Conservation (phyloP, 345 rosid genomes). For the Gossypium sturtianum region DNA sequence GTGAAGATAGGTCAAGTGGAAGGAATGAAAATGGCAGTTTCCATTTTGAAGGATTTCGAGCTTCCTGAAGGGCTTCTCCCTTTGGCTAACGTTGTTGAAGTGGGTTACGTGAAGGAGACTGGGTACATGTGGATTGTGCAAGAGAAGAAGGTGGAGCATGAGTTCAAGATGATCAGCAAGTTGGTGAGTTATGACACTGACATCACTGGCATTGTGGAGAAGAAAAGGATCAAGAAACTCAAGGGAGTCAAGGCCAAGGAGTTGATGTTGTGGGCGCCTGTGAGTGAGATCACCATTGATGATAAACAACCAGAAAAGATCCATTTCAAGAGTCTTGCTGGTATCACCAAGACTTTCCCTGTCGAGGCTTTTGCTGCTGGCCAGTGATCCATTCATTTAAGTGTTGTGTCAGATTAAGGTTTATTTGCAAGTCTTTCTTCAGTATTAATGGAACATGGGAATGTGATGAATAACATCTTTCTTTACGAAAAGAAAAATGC, state of each 20-base stretch:
- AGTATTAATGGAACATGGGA: not conserved
- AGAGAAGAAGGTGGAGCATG: conserved; percentile 41
- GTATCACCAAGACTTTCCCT: conserved; percentile 56
- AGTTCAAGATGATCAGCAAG: conserved; percentile 43
- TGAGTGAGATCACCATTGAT: conserved; percentile 39
- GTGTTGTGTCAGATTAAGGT: not conserved
- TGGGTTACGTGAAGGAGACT: conserved; percentile 38
- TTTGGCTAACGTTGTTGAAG: conserved; percentile 42
- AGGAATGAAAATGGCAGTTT: conserved; percentile 29
- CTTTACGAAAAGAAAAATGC: not conserved
- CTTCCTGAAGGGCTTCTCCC: conserved; percentile 56
- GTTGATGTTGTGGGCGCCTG: conserved; percentile 45
- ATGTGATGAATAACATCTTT: not conserved
- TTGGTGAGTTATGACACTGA: conserved; percentile 37
- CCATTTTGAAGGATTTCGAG: conserved; percentile 38
- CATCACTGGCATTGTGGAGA: conserved; percentile 32
- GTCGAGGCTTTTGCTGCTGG: conserved; percentile 39
- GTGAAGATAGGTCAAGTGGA: conserved; percentile 41
- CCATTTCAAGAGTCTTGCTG: conserved; percentile 52
- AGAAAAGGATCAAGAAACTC: conserved; percentile 43
- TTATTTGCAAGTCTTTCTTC: not conserved
- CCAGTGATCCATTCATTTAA: not conserved
- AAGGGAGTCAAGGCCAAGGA: conserved; percentile 69
- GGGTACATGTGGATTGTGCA: conserved; percentile 59
- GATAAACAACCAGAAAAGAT: conserved; percentile 33